Conservation (phyloP, 805 yeast species). For the Pichia deserticola region DNA sequence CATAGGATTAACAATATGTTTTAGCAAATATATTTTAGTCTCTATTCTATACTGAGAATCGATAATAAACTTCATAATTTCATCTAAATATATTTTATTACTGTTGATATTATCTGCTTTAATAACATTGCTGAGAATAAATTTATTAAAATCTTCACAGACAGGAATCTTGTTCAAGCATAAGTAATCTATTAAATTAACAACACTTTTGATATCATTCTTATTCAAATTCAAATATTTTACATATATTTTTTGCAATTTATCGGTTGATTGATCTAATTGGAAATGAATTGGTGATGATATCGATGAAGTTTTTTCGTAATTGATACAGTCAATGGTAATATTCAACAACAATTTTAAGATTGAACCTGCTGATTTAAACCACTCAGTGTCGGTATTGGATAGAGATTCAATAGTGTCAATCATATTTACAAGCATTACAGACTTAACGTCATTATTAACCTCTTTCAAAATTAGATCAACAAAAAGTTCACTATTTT, state of each 20-base stretch:
- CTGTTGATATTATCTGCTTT: constrained; percentile 37
- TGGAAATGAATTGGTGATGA: constrained; percentile 61
- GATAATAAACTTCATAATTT: constrained; percentile 43
- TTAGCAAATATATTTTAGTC: constrained; percentile 56
- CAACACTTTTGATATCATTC: constrained; percentile 25
- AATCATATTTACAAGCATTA: constrained; percentile 65
- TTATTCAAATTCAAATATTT: constrained; percentile 14
- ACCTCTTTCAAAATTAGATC: constrained; percentile 41
- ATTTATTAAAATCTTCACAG: constrained; percentile 45
- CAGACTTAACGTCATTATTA: constrained; percentile 45
- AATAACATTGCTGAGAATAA: constrained; percentile 50
- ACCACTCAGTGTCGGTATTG: constrained; percentile 43
- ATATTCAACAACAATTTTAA: constrained; percentile 37
- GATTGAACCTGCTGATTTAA: constrained; percentile 40
- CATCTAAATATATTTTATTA: constrained; percentile 45
- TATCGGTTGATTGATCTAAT: constrained; percentile 59
- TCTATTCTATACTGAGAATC: constrained; percentile 37
- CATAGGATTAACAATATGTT: constrained; percentile 56
- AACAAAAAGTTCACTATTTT: constrained; percentile 42
- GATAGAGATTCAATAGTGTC: constrained; percentile 54
- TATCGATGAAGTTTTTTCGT: constrained; percentile 36
- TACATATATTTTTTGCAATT: constrained; percentile 47
- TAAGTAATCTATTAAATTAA: constrained; percentile 37
- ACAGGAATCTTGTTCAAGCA: constrained; percentile 40
- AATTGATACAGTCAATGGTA: constrained; percentile 36